Conservation (phyloP, 2,329 filamentous ascomycete species). For the Arthrobotrys iridis region DNA sequence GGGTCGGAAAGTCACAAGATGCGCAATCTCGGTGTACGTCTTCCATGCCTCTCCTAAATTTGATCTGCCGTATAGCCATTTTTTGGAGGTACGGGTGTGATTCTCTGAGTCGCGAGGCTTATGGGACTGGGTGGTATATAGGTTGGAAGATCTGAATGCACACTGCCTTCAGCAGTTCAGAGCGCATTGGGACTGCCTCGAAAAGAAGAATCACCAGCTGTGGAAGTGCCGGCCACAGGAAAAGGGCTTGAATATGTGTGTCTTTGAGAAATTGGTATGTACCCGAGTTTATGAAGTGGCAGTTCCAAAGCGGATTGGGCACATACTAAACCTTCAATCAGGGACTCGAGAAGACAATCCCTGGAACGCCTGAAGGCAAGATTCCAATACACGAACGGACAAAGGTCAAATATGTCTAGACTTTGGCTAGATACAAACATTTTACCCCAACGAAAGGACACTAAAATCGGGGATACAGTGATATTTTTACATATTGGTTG, state of each 20-base stretch:
- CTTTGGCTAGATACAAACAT: not conserved
- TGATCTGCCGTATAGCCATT: not conserved
- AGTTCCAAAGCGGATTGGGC: conserved; percentile 28
- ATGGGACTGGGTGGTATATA: conserved; percentile 62
- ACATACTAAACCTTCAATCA: conserved; percentile 60
- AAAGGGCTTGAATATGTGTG: conserved; percentile 91
- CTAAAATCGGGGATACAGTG: not conserved
- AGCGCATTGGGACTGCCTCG: conserved; percentile 92
- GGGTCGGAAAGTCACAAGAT: conserved; percentile 93
- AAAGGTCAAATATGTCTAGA: conserved; percentile 35
- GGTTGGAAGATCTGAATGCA: conserved; percentile 94
- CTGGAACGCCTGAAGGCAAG: conserved; percentile 75
- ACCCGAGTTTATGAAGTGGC: conserved; percentile 54
- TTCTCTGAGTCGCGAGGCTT: not conserved
- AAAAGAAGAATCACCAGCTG: conserved; percentile 96
- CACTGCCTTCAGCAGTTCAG: conserved; percentile 91
- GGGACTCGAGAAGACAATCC: conserved; percentile 84
- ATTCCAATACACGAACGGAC: conserved; percentile 74
- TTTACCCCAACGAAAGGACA: not conserved
- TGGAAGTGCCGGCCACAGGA: conserved; percentile 93
- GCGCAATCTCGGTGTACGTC: conserved; percentile 90
- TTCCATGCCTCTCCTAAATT: not conserved
- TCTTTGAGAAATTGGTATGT: conserved; percentile 91
- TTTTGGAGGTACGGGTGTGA: not conserved
- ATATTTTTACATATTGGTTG: not conserved